Conservation (phyloP, 2,329 filamentous ascomycete species). For the Aureobasidium melanogenum region DNA sequence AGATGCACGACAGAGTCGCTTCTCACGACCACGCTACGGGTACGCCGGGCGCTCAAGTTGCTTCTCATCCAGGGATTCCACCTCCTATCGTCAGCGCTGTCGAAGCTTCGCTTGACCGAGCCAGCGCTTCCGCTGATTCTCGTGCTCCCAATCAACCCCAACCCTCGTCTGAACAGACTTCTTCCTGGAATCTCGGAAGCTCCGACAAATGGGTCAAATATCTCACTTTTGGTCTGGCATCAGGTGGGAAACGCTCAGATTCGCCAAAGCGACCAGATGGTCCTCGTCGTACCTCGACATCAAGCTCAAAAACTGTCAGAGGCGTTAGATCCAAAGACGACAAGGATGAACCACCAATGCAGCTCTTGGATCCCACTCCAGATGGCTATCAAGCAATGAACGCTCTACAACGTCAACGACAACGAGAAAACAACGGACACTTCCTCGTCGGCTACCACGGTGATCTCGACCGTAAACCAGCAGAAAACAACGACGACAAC, state of each 20-base stretch:
- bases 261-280: conserved; percentile 15
- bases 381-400: conserved; percentile 44
- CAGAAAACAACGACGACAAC: conserved; percentile 34
- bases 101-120: conserved; percentile 35
- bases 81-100: conserved; percentile 38
- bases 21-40: conserved; percentile 21
- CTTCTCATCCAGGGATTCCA: conserved; percentile 31
- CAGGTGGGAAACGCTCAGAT: conserved; percentile 13
- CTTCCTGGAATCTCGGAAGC: conserved; percentile 29
- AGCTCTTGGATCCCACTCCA: conserved; percentile 25
- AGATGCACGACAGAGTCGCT: conserved; percentile 19
- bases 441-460: conserved; percentile 64
- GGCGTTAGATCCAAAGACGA: conserved; percentile 11
- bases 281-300: conserved; percentile 18
- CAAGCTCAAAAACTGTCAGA: conserved; percentile 16
- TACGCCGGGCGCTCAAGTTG: conserved; percentile 6
- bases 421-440: conserved; percentile 39
- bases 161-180: conserved; percentile 10
- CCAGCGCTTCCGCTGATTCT: conserved; percentile 29
- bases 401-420: conserved; percentile 48
- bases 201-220: conserved; percentile 43
- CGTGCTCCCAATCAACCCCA: conserved; percentile 3
- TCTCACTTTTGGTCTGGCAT: conserved; percentile 36
- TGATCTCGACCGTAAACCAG: conserved; percentile 45
- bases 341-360: conserved; percentile 16